phyloP scores from a whole-genome alignment of 257 asterid genomes.

The Ajuga chamaepitys region DNA sequence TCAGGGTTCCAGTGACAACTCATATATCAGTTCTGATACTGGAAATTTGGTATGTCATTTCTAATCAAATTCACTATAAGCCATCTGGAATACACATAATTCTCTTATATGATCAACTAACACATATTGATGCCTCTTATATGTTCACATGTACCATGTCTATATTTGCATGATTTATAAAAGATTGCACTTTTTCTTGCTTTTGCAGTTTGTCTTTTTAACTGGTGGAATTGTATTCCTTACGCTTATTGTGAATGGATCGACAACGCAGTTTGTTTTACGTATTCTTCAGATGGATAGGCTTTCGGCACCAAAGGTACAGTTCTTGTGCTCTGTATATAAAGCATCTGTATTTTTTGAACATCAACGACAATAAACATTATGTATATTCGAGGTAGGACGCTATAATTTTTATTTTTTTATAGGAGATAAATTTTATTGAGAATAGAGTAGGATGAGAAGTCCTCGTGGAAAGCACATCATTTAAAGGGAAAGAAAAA shows the following conservation, averaged over 20 bases:
- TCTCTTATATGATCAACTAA: not conserved
- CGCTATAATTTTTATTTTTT: no score
- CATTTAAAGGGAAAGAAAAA: no score
- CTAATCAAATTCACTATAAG: constrained; percentile 5
- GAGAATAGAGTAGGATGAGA: not conserved
- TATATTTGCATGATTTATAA: constrained; percentile 9
- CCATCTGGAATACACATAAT: not conserved
- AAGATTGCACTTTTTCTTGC: constrained; percentile 7
- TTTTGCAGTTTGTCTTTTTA: constrained; percentile 93
- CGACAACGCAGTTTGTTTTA: constrained; percentile 87
- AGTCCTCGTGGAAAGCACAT: no score
- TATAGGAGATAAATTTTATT: no score
- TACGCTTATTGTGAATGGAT: constrained; percentile 88
- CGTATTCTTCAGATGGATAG: constrained; percentile 63
- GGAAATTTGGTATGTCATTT: constrained; percentile 69
- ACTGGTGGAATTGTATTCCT: constrained; percentile 97
- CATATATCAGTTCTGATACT: constrained; percentile 70
- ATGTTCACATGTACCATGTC: not conserved
- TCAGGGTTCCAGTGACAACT: constrained; percentile 74
- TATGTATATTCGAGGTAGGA: not conserved
- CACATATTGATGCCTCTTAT: not conserved
- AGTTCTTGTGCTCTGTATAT: constrained; percentile 6
- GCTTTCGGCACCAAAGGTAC: constrained; percentile 79
- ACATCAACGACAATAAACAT: not conserved
- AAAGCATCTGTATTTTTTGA: no score